Conservation (phyloP, 192 early-diverging fungal genomes). For the Linderina pennispora region DNA sequence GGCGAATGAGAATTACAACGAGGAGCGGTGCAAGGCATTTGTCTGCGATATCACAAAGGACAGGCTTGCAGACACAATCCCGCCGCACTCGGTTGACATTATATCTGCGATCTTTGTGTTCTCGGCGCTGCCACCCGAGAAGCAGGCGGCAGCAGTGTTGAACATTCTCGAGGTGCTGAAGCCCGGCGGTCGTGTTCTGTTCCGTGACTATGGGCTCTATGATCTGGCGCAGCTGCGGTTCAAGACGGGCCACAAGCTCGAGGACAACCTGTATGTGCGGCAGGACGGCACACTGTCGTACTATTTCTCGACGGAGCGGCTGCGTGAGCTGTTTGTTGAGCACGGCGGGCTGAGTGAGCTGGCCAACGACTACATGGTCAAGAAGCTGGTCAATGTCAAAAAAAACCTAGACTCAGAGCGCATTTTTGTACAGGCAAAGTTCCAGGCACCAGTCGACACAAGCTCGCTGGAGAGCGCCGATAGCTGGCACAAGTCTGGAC, state of each 20-base stretch:
- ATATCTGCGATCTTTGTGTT: slow-evolving; percentile 94
- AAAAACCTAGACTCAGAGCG: slow-evolving; percentile 61
- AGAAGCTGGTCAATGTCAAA: slow-evolving; percentile 65
- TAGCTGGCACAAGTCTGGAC: no score
- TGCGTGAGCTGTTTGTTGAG: slow-evolving; percentile 55
- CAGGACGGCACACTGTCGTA: slow-evolving; percentile 95
- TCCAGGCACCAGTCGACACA: slow-evolving; percentile 50
- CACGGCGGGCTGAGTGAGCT: slow-evolving; percentile 52
- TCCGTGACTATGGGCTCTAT: slow-evolving; percentile 96
- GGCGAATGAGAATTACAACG: slow-evolving; percentile 64
- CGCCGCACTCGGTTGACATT: slow-evolving; percentile 81
- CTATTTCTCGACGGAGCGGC: slow-evolving; percentile 72
- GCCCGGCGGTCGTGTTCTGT: slow-evolving; percentile 84
- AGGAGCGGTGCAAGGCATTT: slow-evolving; percentile 73
- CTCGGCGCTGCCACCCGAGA: slow-evolving; percentile 81
- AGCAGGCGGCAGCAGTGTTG: slow-evolving; percentile 71
- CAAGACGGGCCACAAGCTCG: slow-evolving; percentile 83
- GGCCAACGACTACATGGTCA: slow-evolving; percentile 57
- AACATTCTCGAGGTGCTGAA: slow-evolving; percentile 82
- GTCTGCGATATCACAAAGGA: slow-evolving; percentile 90
- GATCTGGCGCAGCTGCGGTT: slow-evolving; percentile 97
- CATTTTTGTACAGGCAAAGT: slow-evolving; percentile 72
- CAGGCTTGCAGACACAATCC: slow-evolving; percentile 62
- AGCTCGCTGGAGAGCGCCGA: slow-evolving; percentile 10
- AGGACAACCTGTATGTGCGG: slow-evolving; percentile 94